Percentiles rank a stretch among this genome's conserved stretches.
phyloP scores from a whole-genome alignment of 2,329 filamentous ascomycete species.

The Colletotrichum falcatum region DNA sequence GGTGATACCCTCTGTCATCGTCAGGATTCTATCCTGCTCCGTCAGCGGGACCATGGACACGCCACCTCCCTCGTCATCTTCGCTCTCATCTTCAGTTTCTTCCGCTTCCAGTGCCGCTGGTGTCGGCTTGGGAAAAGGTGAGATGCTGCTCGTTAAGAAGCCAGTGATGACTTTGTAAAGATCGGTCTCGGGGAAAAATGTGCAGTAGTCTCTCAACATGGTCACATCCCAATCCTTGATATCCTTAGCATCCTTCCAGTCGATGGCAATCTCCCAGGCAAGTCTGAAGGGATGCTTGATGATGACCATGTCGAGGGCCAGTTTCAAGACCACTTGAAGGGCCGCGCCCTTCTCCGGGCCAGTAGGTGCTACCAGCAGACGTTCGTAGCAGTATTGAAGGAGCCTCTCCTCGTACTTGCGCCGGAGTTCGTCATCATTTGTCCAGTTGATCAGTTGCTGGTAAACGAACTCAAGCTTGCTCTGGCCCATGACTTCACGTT shows the following conservation, averaged over 20 bases:
- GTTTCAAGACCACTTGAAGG: slow-evolving; percentile 77
- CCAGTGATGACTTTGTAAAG: slow-evolving; percentile 84
- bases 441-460: slow-evolving; percentile 89
- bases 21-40: slow-evolving; percentile 81
- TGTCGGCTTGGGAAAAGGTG: slow-evolving; percentile 74
- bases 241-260: slow-evolving; percentile 85
- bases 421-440: slow-evolving; percentile 84
- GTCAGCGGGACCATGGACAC: slow-evolving; percentile 69
- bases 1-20: slow-evolving; percentile 82
- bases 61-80: slow-evolving; percentile 69
- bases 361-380: slow-evolving; percentile 74
- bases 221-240: slow-evolving; percentile 82
- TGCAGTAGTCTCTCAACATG: slow-evolving; percentile 83
- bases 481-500: slow-evolving; percentile 80
- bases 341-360: slow-evolving; percentile 76
- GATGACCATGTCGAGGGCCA: slow-evolving; percentile 93
- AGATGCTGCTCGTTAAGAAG: slow-evolving; percentile 85
- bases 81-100: slow-evolving; percentile 63
- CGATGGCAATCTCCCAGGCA: slow-evolving; percentile 90
- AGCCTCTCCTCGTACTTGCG: slow-evolving; percentile 92
- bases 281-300: slow-evolving; percentile 91
- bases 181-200: slow-evolving; percentile 86
- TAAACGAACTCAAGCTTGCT: slow-evolving; percentile 87
- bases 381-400: slow-evolving; percentile 82
- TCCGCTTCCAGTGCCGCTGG: slow-evolving; percentile 44